phyloP scores from a whole-genome alignment of 208 protist species.

The Trypanosomatidae sp. region DNA sequence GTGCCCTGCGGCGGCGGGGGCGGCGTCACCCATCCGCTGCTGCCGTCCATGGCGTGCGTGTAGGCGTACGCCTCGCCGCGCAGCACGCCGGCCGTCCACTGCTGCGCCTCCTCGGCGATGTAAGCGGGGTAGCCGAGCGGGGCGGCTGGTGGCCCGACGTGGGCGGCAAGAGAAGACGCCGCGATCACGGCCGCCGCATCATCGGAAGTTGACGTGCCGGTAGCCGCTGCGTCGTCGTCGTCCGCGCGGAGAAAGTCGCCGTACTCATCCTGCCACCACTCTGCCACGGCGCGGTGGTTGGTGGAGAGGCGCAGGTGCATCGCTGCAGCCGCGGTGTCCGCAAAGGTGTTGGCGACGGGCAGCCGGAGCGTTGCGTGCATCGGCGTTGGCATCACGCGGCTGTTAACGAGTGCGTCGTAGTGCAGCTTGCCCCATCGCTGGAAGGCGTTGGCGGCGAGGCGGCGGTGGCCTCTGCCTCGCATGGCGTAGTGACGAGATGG shows the following conservation, averaged over 20 bases:
- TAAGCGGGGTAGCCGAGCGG: slow-evolving; percentile 52
- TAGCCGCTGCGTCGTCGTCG: neutral
- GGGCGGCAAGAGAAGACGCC: slow-evolving; percentile 1
- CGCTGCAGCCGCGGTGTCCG: neutral
- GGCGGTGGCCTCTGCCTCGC: slow-evolving; percentile 13
- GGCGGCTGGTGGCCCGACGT: slow-evolving; percentile 46
- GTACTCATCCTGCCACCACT: slow-evolving; percentile 27
- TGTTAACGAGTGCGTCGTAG: slow-evolving; percentile 10
- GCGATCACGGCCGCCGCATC: too few relatives aligned
- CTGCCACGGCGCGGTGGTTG: slow-evolving; percentile 14
- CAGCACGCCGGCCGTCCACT: slow-evolving; percentile 53
- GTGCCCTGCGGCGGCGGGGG: slow-evolving; percentile 1
- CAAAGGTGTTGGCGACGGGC: slow-evolving; percentile 1
- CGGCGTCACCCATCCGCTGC: too few relatives aligned
- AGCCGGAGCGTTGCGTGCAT: slow-evolving; percentile 16
- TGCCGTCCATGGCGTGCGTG: slow-evolving; percentile 6
- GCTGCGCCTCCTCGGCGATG: slow-evolving; percentile 40
- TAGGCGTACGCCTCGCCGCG: slow-evolving; percentile 45
- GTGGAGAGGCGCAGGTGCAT: slow-evolving; percentile 12
- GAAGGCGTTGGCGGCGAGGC: slow-evolving; percentile 5
- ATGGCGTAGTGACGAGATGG: too few relatives aligned
- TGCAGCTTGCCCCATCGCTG: slow-evolving; percentile 18
- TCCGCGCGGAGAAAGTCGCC: neutral
- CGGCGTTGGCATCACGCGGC: slow-evolving; percentile 14
- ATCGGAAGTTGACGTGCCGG: too few relatives aligned